phyloP scores from a whole-genome alignment of 768 basidiomycete species.

The Phaeotremella fagi region DNA sequence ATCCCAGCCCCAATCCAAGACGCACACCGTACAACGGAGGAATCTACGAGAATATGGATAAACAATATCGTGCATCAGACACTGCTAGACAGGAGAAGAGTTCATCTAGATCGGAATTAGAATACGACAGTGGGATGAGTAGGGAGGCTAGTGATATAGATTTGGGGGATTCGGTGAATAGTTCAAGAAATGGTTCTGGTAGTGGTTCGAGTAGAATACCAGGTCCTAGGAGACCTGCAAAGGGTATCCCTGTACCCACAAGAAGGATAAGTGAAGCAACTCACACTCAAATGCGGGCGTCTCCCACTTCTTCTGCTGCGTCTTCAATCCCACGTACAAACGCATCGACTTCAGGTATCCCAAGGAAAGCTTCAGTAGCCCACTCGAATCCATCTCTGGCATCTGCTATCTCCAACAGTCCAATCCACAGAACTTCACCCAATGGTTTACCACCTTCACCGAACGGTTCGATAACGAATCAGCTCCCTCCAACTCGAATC shows the following conservation, averaged over 20 bases:
- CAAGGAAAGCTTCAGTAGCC: not conserved
- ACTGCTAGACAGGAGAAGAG: too few relatives aligned
- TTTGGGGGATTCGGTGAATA: not conserved
- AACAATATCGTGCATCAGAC: too few relatives aligned
- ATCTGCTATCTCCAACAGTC: not conserved
- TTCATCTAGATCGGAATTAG: too few relatives aligned
- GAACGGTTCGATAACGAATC: not conserved
- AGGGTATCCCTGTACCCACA: not conserved
- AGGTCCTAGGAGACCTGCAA: not conserved
- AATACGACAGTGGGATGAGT: not conserved
- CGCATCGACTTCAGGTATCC: not conserved
- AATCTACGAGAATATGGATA: too few relatives aligned
- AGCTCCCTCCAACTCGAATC: slow-evolving; percentile 10
- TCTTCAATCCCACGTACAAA: slow-evolving; percentile 6
- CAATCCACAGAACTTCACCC: not conserved
- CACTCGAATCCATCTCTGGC: not conserved
- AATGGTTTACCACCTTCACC: not conserved
- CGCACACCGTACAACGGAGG: too few relatives aligned
- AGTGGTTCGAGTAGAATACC: not conserved
- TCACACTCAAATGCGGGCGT: not conserved
- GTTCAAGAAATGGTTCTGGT: not conserved
- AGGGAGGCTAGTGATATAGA: not conserved
- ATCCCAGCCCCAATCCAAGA: not conserved
- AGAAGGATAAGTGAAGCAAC: slow-evolving; percentile 1
- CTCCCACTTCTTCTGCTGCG: slow-evolving; percentile 2